These are phyloP conservation scores for Dactylellina parvicollis DNA, from an alignment of 2,329 filamentous ascomycete species.

Conservation along the genomic window DNA sequence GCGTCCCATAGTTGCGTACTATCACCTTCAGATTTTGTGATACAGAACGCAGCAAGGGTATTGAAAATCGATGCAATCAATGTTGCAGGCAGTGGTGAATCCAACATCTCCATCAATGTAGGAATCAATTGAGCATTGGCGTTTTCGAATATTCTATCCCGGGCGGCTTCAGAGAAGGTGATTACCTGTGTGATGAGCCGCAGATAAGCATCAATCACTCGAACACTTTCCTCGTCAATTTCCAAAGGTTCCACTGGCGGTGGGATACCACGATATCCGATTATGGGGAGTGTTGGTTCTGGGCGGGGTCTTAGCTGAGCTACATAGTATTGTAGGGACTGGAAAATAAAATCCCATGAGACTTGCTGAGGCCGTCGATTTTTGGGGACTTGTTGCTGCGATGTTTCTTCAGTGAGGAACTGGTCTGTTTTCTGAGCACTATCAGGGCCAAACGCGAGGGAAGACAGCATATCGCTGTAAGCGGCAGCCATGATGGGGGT, in stretches of 20 bases:
- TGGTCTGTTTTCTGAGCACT: constrained; percentile 86
- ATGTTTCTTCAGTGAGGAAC: constrained; percentile 87
- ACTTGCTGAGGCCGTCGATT: constrained; percentile 84
- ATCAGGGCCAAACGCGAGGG: constrained; percentile 82
- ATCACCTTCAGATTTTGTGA: constrained; percentile 74
- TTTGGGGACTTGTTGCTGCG: constrained; percentile 72
- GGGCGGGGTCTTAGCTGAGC: constrained; percentile 56
- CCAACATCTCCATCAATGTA: constrained; percentile 80
- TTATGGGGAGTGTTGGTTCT: constrained; percentile 55
- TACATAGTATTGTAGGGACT: constrained; percentile 72
- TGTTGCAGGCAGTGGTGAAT: constrained; percentile 65
- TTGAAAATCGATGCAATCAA: constrained; percentile 70
- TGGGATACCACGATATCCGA: constrained; percentile 60
- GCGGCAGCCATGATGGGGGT: constrained; percentile 95
- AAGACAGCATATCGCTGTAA: constrained; percentile 94
- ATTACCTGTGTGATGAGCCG: constrained; percentile 85
- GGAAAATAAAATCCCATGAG: constrained; percentile 92
- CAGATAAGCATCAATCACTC: constrained; percentile 95
- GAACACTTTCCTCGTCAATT: constrained; percentile 86
- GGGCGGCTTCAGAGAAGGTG: constrained; percentile 75
- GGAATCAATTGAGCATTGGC: constrained; percentile 75
- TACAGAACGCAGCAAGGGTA: constrained; percentile 78
- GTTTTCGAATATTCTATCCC: constrained; percentile 76
- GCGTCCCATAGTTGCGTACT: constrained; percentile 80
- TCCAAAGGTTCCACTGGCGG: constrained; percentile 67